Evolutionary conservation across 164 flowering plant genomes (phyloP), one percentile per base, ranked within the genome.

Genomic region (Magnolia kwangsiensis): DNA sequence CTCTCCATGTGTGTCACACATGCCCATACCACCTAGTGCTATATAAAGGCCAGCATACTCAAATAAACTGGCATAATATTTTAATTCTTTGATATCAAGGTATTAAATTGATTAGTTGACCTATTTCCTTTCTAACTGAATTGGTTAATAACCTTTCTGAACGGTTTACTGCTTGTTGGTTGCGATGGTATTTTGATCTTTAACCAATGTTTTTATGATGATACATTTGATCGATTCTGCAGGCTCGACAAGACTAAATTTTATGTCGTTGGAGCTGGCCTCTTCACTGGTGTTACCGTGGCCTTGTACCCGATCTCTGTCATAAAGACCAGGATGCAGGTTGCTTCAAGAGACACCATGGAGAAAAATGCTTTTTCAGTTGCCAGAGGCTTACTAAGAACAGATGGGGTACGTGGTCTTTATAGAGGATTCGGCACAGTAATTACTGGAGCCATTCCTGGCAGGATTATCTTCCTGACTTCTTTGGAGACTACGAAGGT

Each of bases 351-450:
- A 80, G 95, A 92, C 69, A 55, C 89, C 72, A 84, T 81, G 51
- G 97, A 96, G 79, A 90, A 79, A 84, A 90, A 72, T 89, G 95
- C 94, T 72, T 82, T 84, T 78, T 87, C 98, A 51, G 89, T 94
- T 67, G 73, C 88, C 37, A 92, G 72, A 86, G 86, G 92, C 76
- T 78, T 91, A 73, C 77, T 96, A 71, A 90, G 59, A 84, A 81
- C 86, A 18, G 99, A 96, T 86, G 99, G 99, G 14, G 73, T 96
- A 78, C 91, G 91, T 63, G 99, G 98, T 73, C 82, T 96, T 7
- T 96, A 96, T 72, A 86, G 89, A 90, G 98, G 99, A 50, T 96
- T 96, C 81, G 99, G 98, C 51, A 92, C 97, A 1, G 96, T 92
- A 20, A 87, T 96, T 29, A 96, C 97, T 73, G 99, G 98, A 80